Evolutionary conservation across 371 early-diverging fungal genomes (phyloP), one percentile per base, ranked within the genome.

Genomic region (Rhizopus delemar): DNA sequence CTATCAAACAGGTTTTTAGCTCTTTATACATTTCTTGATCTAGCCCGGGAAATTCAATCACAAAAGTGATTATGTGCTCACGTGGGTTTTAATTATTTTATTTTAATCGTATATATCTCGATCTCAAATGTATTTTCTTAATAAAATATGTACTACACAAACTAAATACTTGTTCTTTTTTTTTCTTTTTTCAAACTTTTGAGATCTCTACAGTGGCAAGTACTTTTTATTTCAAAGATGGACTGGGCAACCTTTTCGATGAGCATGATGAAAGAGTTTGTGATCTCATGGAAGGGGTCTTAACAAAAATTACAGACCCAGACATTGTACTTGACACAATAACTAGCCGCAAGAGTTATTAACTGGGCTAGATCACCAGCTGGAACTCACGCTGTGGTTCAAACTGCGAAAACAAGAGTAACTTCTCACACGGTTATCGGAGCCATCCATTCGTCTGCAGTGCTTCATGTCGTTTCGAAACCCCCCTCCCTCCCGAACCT

Each of bases 261-360:
- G 62, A 62, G 35, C 56, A 52, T 43, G 57, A 34, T 7, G 57
- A 62, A 52, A 62, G 45, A 62, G 62, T 62, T 56, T 62, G 43
- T 36, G 32, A 50, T 56, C 51, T 39, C 2, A 56, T 52, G 50
- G 53, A 56, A 62, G 13, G 29, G 36, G 38, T 62, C 11, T 61
- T 61, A 34, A 56, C 51, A 43, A 31, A 59, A 46, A 46, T 59
- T 35, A 41, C 15, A 46, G 57, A 38, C 38, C 38, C 11, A 38
- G 22, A 2, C 22, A 22, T 38, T 38, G 38, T 38, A 38, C 2
- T 38, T 38, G 38, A 38, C 7, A 38, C 38, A 38, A 38, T 38
- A 38, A 38, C 38, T 38, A 38, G 38, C n/a, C n/a, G n/a, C n/a
- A n/a, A n/a, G n/a, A n/a, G n/a, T n/a, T n/a, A n/a, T n/a, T n/a